These are phyloP conservation scores for Candida wancherniae DNA, from an alignment of 805 yeast species.

Conservation along the genomic window DNA sequence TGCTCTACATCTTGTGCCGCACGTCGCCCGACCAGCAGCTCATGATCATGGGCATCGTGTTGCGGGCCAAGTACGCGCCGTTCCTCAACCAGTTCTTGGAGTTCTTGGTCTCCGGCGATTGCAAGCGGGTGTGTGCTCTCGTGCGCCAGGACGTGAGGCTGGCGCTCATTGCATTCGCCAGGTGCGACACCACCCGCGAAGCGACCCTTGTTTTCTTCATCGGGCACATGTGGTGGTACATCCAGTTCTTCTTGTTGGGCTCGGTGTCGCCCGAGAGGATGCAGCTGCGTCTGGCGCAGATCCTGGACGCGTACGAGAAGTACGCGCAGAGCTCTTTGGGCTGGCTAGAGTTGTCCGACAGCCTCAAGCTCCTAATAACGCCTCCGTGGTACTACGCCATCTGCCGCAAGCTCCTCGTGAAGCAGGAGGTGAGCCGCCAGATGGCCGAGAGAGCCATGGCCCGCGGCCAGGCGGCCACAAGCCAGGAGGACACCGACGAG, in stretches of 20 bases:
- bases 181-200: constrained; percentile 13
- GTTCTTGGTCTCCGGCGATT: constrained; percentile 11
- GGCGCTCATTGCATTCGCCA: constrained; percentile 5
- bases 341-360: constrained; percentile 5
- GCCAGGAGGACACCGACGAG: too few species aligned
- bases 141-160: constrained; percentile 5
- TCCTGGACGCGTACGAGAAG: too few species aligned
- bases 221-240: constrained; percentile 35
- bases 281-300: too few species aligned
- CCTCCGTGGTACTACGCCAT: constrained; percentile 9
- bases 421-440: too few species aligned
- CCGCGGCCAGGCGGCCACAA: too few species aligned
- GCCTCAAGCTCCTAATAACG: constrained; percentile 4
- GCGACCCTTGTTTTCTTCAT: constrained; percentile 14
- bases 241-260: constrained; percentile 16
- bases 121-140: too few species aligned
- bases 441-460: neutral
- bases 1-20: constrained; percentile 46
- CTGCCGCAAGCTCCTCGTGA: neutral
- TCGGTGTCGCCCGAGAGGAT: too few species aligned
- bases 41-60: constrained; percentile 36
- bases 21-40: constrained; percentile 39
- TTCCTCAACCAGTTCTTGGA: constrained; percentile 15
- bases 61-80: constrained; percentile 43
- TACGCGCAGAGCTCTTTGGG: neutral